Base-by-base conservation (phyloP, 2,329 filamentous ascomycete genomes). In the Fusarium domesticum region DNA sequence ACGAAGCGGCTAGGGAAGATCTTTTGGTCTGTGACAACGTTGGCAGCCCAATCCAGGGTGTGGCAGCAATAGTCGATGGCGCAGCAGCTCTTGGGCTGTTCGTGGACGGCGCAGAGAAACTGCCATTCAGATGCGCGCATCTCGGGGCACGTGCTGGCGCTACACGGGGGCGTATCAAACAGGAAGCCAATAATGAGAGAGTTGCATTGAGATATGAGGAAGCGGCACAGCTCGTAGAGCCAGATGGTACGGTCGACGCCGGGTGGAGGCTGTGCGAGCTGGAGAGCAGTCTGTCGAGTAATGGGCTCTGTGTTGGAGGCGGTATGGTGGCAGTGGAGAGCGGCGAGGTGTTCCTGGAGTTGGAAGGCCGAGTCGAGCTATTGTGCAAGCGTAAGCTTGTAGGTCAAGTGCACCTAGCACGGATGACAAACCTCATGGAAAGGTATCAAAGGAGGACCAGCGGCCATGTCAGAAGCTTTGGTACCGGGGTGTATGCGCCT, bases 101-200 rank as follows among this genome's bases (percentile, higher is more conserved):
- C 92, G 66, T 98, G 93, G 3, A 97, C 93, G 39, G 93, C 93
- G 71, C 93, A 98, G 37, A 98, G 81, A 63, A 97, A 98, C 70
- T 98, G 93, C 93, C 93, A 98, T 73, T 98, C 92, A 20, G 88
- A 93, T 3, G 93, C 93, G 63, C 93, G 90, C 93, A 98, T 98
- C 70, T 98, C 93, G 23, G 91, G 90, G 62, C 93, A 98, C 2
- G 93, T 96, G 52, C 78, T 76, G 12, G 87, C 81, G 47, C 89
- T 96, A 71, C 93, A 98, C 3, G 92, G 85, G 6, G 92, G 92
- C 34, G 77, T 78, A 68, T 97, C 93, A 64, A 90, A 88, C 59
- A 98, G 89, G 61, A 98, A 92, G 52, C 89, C 89, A 47, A 96
- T 84, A 55, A 97, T 88, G 43, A 98, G 80, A 51, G 84, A 83